Evolutionary conservation across 2,329 filamentous ascomycete species (phyloP).

Genomic region (Massarina eburnea): DNA sequence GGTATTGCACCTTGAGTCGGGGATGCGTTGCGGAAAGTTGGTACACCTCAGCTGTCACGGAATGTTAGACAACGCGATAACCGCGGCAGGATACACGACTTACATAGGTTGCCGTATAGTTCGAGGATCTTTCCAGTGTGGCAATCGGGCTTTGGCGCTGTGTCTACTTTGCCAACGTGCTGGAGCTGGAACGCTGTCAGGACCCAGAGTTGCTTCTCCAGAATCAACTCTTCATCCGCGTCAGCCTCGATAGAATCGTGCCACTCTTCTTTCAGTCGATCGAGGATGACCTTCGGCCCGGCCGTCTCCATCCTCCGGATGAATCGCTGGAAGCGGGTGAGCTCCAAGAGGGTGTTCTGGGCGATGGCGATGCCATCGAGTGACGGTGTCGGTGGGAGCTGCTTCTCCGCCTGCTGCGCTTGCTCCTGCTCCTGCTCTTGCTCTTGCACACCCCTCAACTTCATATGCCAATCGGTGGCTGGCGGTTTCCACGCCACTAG

Average conservation of each 20-base stretch:
- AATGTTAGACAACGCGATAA: conserved; percentile 26
- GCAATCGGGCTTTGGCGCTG: conserved; percentile 25
- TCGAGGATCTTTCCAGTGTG: conserved; percentile 41
- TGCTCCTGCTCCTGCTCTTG: conserved; percentile 17
- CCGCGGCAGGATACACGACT: conserved; percentile 16
- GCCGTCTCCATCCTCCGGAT: conserved; percentile 59
- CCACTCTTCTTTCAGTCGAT: conserved; percentile 56
- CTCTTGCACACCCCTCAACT: too few relatives aligned
- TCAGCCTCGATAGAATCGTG: conserved; percentile 43
- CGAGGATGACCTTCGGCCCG: conserved; percentile 54
- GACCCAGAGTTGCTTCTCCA: conserved; percentile 65
- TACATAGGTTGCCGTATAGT: conserved; percentile 44
- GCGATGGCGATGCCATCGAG: conserved; percentile 17
- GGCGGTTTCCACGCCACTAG: conserved; percentile 30
- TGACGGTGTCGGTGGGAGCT: conserved; percentile 15
- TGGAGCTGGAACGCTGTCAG: conserved; percentile 56
- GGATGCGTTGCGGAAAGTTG: conserved; percentile 48
- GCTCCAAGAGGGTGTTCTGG: conserved; percentile 25
- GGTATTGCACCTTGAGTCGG: conserved; percentile 39
- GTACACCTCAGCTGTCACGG: conserved; percentile 44
- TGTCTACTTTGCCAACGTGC: conserved; percentile 25
- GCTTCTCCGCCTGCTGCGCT: conserved; percentile 13
- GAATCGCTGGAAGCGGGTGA: conserved; percentile 54
- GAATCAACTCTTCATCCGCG: conserved; percentile 52
- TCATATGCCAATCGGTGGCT: conserved; percentile 38